phyloP scores from a whole-genome alignment of 768 basidiomycete genomes.

The Kwoniella bestiolae region DNA sequence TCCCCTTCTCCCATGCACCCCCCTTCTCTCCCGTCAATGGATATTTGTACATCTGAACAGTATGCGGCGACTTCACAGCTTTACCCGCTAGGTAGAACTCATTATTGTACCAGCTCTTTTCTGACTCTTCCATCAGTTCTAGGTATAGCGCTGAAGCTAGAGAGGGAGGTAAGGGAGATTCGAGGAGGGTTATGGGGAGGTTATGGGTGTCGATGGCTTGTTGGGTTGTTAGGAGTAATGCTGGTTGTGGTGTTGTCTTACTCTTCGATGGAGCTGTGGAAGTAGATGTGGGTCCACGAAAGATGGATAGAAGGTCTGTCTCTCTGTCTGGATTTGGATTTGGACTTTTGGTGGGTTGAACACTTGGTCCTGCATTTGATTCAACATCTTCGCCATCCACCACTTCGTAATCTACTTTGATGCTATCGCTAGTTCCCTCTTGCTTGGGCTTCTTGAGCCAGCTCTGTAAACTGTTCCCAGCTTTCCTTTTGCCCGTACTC shows the following conservation, averaged over 20 bases:
- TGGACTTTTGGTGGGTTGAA: background rate
- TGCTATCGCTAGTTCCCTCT: background rate
- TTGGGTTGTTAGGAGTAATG: conserved; percentile 46
- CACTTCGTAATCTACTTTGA: background rate
- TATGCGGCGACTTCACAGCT: conserved; percentile 53
- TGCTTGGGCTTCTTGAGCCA: conserved; percentile 31
- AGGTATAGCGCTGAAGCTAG: conserved; percentile 56
- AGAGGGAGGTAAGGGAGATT: conserved; percentile 45
- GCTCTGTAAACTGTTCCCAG: conserved; percentile 22
- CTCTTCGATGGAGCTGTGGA: conserved; percentile 5
- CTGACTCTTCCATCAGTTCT: conserved; percentile 48
- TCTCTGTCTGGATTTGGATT: background rate
- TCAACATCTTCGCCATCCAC: background rate
- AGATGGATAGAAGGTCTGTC: conserved; percentile 20
- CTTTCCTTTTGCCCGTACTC: conserved; percentile 33
- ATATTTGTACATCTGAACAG: conserved; percentile 18
- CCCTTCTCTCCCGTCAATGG: background rate
- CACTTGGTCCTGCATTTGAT: background rate
- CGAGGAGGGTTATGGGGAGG: conserved; percentile 43
- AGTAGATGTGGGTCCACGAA: conserved; percentile 22
- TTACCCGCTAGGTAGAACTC: conserved; percentile 50
- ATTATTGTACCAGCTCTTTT: conserved; percentile 44
- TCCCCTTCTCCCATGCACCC: conserved; percentile 13
- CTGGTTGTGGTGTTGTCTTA: conserved; percentile 40
- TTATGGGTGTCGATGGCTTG: conserved; percentile 39